Evolutionary conservation across 2,329 filamentous ascomycete species (phyloP), one percentile per base, ranked within the genome.

Genomic region (Xylariomycetidae sp.): DNA sequence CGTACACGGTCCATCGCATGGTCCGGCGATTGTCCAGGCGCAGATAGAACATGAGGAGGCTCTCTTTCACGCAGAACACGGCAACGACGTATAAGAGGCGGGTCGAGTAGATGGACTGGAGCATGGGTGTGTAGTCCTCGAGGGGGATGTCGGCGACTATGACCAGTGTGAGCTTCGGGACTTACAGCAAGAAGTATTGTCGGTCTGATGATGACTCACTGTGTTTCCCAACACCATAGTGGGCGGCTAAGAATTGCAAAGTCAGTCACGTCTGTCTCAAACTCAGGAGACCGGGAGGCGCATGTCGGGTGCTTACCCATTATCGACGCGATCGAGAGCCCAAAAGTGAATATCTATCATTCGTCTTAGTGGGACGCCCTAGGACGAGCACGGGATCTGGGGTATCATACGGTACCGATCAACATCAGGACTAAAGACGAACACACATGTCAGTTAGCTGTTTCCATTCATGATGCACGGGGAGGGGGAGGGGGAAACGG

Each of bases 1-100:
- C 14, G 19, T 33, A 33, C 11, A 33, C 30, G 11, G 35, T 33
- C 35, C 35, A 37, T 13, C 35, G 30, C 30, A 37, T 37, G 23
- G n/a, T n/a, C 8, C 20, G 20, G 9, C 30, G 34, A 17, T 27
- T 16, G 25, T 37, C 34, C 16, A 37, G 30, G 11, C 34, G 34
- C 13, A 33, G 30, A 19, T 37, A 37, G 30, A 37, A 37, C 20
- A 29, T 30, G 12, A 37, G 25, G 17, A 37, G 34, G 9, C 16
- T 20, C 30, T 19, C 18, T 25, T 37, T 37, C 4, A 37, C 34
- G 13, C 33, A 25, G 16, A 33, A 27, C 16, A 23, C 33, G 14
- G 30, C 34, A 5, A 33, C 16, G 17, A 33, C 18, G 30, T 37
- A 37, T 10, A 37, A 30, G 8, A 37, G 34, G 6, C 34, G 30